Evolutionary conservation across 495 filamentous ascomycete genomes (phyloP), one percentile per base, ranked within the genome.

Genomic region (Xylaria scruposa): DNA sequence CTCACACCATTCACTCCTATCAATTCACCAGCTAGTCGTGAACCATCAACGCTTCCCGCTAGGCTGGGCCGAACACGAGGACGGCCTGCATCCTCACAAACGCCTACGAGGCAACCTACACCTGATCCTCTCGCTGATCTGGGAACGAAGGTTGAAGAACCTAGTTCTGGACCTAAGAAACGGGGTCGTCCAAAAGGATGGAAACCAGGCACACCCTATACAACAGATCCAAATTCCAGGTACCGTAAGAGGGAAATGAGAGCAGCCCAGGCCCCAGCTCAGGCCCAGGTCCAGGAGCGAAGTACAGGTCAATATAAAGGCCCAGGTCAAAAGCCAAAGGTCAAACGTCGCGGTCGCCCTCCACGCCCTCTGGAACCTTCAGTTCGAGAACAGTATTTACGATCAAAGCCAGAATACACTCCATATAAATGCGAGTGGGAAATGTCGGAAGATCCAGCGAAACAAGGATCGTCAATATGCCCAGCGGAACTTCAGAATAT

Each of bases 401-500:
- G 56, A 69, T 67, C 74, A 17, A 71, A 78, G 53, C 70, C 76
- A 49, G 31, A 72, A 13, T 79, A 74, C 51, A 21, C 56, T 29
- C 70, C 77, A 24, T 79, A 74, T 46, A 44, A 64, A n/a, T 79
- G 77, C 60, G 90, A 91, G 70, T 85, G 68, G 79, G 81, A n/a
- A 24, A 24, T 56, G 49, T 66, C 70, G 19, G 49, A 60, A 58
- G 26, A 40, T 38, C 15, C 62, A 0, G 7, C 46, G 38, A 47
- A 68, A n/a, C 36, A 44, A 40, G 15, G 51, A 21, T 46, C 44
- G 21, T 53, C 64, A 21, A 59, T 70, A n/a, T 97, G 93, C 75
- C 83, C 84, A 6, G 88, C 90, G 0, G 87, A 94, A 76, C 82
- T 96, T 4, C 93, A 95, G 73, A 95, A 94, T 76, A 77, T 94